Conservation (phyloP, 2,329 filamentous ascomycete species). For the Sporothrix globosa region DNA sequence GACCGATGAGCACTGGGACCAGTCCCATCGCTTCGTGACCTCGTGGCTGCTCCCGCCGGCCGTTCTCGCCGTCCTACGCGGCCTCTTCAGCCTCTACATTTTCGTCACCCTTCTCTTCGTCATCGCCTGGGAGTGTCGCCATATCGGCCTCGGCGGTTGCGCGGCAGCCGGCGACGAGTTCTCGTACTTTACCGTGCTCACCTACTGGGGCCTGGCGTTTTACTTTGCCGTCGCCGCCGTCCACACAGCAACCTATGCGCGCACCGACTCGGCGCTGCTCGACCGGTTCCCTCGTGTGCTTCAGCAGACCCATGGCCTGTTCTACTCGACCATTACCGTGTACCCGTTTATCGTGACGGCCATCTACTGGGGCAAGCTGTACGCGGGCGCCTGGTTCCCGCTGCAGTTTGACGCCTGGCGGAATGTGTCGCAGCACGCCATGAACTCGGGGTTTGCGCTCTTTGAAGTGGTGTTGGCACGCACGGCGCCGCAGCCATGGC, state of each 20-base stretch:
- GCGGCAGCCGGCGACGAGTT: conserved; percentile 60
- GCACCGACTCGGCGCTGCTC: conserved; percentile 57
- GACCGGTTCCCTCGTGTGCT: conserved; percentile 62
- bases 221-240: conserved; percentile 70
- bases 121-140: conserved; percentile 66
- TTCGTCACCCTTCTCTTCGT: conserved; percentile 71
- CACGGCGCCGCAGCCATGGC: conserved; percentile 62
- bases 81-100: conserved; percentile 65
- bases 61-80: conserved; percentile 61
- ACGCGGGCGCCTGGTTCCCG: conserved; percentile 55
- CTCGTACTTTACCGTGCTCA: conserved; percentile 81
- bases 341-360: conserved; percentile 71
- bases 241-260: conserved; percentile 71
- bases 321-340: conserved; percentile 65
- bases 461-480: conserved; percentile 73
- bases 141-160: conserved; percentile 51
- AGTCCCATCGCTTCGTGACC: conserved; percentile 70
- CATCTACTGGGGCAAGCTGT: conserved; percentile 71
- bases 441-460: conserved; percentile 75
- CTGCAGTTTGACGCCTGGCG: conserved; percentile 60
- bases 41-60: conserved; percentile 77
- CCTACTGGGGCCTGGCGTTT: conserved; percentile 81
- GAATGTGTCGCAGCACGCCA: conserved; percentile 72
- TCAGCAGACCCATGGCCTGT: conserved; percentile 66
- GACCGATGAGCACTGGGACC: conserved; percentile 53